phyloP scores from a whole-genome alignment of 1,139 yeast species.

The Saccharomyces pastorianus region DNA sequence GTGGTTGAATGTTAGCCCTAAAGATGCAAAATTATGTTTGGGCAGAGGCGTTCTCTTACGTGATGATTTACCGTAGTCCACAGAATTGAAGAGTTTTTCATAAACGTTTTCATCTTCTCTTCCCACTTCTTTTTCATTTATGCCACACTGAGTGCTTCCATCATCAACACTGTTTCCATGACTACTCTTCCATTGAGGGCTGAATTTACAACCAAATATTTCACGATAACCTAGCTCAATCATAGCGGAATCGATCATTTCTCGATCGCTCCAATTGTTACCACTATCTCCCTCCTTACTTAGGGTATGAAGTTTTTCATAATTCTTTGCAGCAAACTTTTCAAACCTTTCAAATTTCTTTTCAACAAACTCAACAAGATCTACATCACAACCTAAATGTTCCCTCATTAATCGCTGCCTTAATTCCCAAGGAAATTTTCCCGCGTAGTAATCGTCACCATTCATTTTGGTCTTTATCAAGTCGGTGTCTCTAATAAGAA shows the following conservation, averaged over 20 bases:
- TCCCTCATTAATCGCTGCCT: slow-evolving; percentile 92
- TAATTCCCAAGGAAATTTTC: slow-evolving; percentile 81
- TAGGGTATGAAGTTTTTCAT: slow-evolving; percentile 20
- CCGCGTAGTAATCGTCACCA: slow-evolving; percentile 72
- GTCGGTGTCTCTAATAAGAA: slow-evolving; percentile 75
- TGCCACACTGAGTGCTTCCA: slow-evolving; percentile 2
- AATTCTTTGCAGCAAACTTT: slow-evolving; percentile 41
- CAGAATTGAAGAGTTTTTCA: slow-evolving; percentile 8
- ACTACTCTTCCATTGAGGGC: slow-evolving; percentile 41
- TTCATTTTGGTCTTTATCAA: slow-evolving; percentile 70
- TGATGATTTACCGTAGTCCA: neutral
- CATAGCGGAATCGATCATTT: slow-evolving; percentile 48
- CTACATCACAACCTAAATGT: slow-evolving; percentile 90
- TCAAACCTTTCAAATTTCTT: slow-evolving; percentile 59
- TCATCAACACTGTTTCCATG: slow-evolving; percentile 8
- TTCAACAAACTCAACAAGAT: slow-evolving; percentile 76
- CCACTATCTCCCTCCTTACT: slow-evolving; percentile 2
- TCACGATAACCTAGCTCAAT: slow-evolving; percentile 68
- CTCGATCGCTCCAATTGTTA: slow-evolving; percentile 6
- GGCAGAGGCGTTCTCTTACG: slow-evolving; percentile 1
- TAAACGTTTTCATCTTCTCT: slow-evolving; percentile 30
- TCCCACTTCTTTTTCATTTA: slow-evolving; percentile 19
- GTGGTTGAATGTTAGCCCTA: slow-evolving; percentile 53
- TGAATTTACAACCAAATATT: slow-evolving; percentile 39
- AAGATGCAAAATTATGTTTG: neutral